phyloP scores from a whole-genome alignment of 495 filamentous ascomycete genomes.

The Aspergillus sparsus region DNA sequence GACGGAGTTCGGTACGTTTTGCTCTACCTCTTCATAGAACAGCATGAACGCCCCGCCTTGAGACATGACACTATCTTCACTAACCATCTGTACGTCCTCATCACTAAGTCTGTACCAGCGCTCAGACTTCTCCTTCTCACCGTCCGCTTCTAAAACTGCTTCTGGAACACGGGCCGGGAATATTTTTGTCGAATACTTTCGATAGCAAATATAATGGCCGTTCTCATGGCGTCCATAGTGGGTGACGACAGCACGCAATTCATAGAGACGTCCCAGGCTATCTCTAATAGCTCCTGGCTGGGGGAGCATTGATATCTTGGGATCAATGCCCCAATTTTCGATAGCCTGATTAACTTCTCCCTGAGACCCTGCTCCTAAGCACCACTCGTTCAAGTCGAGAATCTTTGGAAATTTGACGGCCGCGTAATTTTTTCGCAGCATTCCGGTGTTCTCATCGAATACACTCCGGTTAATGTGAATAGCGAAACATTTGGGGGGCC shows the following conservation, averaged over 20 bases:
- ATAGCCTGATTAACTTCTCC: slow-evolving; percentile 33
- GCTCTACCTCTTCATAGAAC: slow-evolving; percentile 72
- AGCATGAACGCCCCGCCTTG: slow-evolving; percentile 95
- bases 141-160: slow-evolving; percentile 37
- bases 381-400: slow-evolving; percentile 79
- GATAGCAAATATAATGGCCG: slow-evolving; percentile 92
- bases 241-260: slow-evolving; percentile 80
- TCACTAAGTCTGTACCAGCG: slow-evolving; percentile 87
- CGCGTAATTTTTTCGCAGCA: slow-evolving; percentile 79
- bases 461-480: slow-evolving; percentile 90
- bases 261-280: slow-evolving; percentile 61
- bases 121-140: slow-evolving; percentile 41
- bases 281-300: slow-evolving; percentile 38
- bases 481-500: slow-evolving; percentile 74
- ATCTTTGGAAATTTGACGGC: slow-evolving; percentile 69
- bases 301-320: slow-evolving; percentile 67
- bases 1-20: background rate
- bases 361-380: slow-evolving; percentile 54
- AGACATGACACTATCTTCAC: slow-evolving; percentile 69
- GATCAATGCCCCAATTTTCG: slow-evolving; percentile 69
- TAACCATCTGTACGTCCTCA: slow-evolving; percentile 72
- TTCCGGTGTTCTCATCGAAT: slow-evolving; percentile 78
- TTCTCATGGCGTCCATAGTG: slow-evolving; percentile 92
- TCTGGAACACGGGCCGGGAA: slow-evolving; percentile 43
- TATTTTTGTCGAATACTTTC: slow-evolving; percentile 56